Evolutionary conservation across 345 rosid genomes (phyloP).

Genomic region (Passiflora organensis): DNA sequence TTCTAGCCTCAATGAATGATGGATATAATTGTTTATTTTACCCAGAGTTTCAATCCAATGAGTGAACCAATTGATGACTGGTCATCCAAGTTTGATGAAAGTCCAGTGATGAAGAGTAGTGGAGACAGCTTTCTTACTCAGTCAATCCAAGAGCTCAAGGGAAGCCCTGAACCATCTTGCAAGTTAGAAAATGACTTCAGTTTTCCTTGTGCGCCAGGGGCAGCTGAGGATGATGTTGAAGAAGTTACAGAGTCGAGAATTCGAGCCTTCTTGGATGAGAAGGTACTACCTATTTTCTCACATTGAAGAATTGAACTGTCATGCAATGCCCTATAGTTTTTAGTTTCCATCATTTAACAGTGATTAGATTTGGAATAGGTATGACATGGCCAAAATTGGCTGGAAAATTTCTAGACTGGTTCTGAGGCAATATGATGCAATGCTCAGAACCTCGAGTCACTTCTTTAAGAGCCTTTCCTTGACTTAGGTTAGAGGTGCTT

Average conservation of each 20-base stretch:
- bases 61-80: slow-evolving; percentile 72
- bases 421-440: not conserved
- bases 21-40: slow-evolving; percentile 17
- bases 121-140: slow-evolving; percentile 34
- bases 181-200: slow-evolving; percentile 45
- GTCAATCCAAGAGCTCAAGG: slow-evolving; percentile 19
- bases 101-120: slow-evolving; percentile 36
- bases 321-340: not conserved
- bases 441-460: too few relatives aligned
- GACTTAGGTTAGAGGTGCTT: too few relatives aligned
- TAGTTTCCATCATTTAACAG: not conserved
- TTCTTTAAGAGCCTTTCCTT: too few relatives aligned
- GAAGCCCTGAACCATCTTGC: slow-evolving; percentile 29
- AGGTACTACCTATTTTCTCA: slow-evolving; percentile 22
- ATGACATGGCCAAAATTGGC: not conserved
- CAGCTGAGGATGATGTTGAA: slow-evolving; percentile 28
- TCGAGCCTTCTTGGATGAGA: slow-evolving; percentile 31
- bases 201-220: slow-evolving; percentile 33
- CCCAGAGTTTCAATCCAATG: slow-evolving; percentile 86
- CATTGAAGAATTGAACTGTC: slow-evolving; percentile 9
- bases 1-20: not conserved
- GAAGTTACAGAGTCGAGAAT: slow-evolving; percentile 33
- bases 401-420: not conserved
- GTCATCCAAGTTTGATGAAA: slow-evolving; percentile 56
- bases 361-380: not conserved